Evolutionary conservation across 177 flowering plant species (phyloP), one percentile per base, ranked within the genome.

Genomic region (Vitis hybrid): DNA sequence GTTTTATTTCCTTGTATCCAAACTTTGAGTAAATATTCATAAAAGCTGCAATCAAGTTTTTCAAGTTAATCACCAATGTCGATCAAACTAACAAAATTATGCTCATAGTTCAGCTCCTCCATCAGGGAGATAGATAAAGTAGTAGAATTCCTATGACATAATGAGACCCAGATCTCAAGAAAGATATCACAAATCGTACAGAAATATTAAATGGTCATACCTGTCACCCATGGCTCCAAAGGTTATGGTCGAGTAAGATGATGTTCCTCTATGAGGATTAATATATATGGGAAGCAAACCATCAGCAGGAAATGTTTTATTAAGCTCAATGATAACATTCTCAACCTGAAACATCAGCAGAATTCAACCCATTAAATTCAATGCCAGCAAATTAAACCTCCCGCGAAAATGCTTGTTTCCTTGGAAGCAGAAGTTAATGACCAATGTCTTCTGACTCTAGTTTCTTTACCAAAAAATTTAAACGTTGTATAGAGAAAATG

Each of bases 181-280:
- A 54, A 61, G 9, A 41, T 17, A 12, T 10, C 15, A 55, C 46
- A 67, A 46, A 32, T 61, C 18, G 69, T 15, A 21, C 32, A 41
- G 53, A 9, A 74, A 27, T 15, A 50, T 35, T 17, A 48, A 53
- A 32, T 18, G 20, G 55, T 27, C 1, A 8, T 76, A 96, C 99
- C 99, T 96, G 76, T 96, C 99, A 63, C 99, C 99, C 99, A 96
- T 96, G 58, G 99, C 99, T 70, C 99, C 99, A 86, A 96, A 96
- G 24, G 99, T 96, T 62, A 93, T 90, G 41, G 92, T 82, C 66
- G 98, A 83, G 68, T 84, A 80, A 13, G 98, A 79, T 63, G 78
- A 18, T 41, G 82, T 56, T 69, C 97, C 99, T n/a, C 81, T 79
- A 24, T 79, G 73, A 70, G 97, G 98, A 81, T 87, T 83, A 64